Evolutionary conservation across 106 monocot genomes (phyloP).

Genomic region (Dioscorea alata): DNA sequence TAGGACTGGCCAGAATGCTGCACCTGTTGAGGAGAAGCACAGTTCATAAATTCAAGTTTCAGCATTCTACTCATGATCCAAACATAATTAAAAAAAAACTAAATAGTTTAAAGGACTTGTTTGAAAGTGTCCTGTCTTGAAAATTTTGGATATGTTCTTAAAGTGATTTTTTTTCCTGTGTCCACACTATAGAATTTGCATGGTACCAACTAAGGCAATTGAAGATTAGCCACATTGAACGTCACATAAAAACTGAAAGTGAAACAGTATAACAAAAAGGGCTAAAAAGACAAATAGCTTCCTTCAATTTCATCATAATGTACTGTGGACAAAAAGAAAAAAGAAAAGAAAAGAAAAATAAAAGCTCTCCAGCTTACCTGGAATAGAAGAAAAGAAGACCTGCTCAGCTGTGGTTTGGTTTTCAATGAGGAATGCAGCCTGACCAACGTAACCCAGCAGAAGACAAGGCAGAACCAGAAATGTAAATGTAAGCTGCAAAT

Average conservation of each 20-base stretch:
- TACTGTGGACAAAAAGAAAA: not conserved
- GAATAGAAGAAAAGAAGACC: constrained; percentile 81
- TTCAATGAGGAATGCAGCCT: constrained; percentile 84
- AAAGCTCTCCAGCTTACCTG: constrained; percentile 43
- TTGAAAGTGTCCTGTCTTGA: too few relatives aligned
- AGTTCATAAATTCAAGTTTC: not conserved
- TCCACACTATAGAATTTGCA: too few relatives aligned
- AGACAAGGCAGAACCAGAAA: constrained; percentile 88
- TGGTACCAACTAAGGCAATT: not conserved
- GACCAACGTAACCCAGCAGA: constrained; percentile 84
- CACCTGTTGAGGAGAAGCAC: constrained; percentile 31
- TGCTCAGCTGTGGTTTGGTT: constrained; percentile 55
- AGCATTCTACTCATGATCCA: too few relatives aligned
- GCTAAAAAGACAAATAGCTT: too few relatives aligned
- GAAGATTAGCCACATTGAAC: not conserved
- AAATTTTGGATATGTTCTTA: too few relatives aligned
- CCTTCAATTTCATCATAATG: not conserved
- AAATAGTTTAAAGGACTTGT: not conserved
- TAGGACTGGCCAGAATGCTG: constrained; percentile 73
- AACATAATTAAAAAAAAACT: not conserved
- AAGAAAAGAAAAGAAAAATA: not conserved
- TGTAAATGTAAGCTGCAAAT: constrained; percentile 66
- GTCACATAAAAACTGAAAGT: not conserved
- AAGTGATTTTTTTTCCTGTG: too few relatives aligned
- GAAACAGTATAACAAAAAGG: not conserved